Evolutionary conservation across 176 grass and related monocot species (phyloP).

Genomic region (Oryza meyeriana): DNA sequence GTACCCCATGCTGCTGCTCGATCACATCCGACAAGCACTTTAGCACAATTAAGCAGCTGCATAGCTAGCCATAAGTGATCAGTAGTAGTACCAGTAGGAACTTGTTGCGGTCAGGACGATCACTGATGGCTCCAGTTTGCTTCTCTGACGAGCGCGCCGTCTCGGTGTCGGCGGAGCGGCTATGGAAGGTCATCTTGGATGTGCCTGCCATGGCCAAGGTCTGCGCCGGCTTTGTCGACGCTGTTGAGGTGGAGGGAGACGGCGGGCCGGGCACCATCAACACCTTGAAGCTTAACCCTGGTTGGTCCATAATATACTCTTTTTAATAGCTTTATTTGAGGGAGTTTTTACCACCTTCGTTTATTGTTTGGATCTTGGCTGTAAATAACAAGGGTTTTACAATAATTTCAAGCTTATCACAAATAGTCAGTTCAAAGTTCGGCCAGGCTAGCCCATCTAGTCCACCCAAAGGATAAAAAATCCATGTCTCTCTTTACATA

Average conservation of each 20-base stretch:
- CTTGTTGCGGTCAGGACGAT: background rate
- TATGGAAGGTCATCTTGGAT: constrained; percentile 30
- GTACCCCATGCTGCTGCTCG: background rate
- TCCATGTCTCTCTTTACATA: too few relatives aligned
- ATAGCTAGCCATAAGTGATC: background rate
- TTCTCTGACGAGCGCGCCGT: constrained; percentile 12
- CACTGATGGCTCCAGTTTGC: constrained; percentile 16
- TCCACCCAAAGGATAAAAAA: too few relatives aligned
- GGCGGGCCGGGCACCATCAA: constrained; percentile 20
- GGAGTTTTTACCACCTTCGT: too few relatives aligned
- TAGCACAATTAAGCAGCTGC: background rate
- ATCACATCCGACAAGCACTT: too few relatives aligned
- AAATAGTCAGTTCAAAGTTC: too few relatives aligned
- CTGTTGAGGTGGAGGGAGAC: constrained; percentile 22
- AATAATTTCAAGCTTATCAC: too few relatives aligned
- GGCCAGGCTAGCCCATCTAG: too few relatives aligned
- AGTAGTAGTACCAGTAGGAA: background rate
- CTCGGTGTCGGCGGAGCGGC: constrained; percentile 14
- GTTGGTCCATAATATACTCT: background rate
- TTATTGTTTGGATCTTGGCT: too few relatives aligned
- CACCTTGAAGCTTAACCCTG: constrained; percentile 26
- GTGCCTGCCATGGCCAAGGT: background rate
- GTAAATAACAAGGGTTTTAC: too few relatives aligned
- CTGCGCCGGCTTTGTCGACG: constrained; percentile 14
- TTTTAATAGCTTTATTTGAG: too few relatives aligned